Percentiles rank a stretch among this genome's conserved stretches.
Evolutionary conservation across 306 rosid species (phyloP).

Genomic region (Trichosanthes truncata): DNA sequence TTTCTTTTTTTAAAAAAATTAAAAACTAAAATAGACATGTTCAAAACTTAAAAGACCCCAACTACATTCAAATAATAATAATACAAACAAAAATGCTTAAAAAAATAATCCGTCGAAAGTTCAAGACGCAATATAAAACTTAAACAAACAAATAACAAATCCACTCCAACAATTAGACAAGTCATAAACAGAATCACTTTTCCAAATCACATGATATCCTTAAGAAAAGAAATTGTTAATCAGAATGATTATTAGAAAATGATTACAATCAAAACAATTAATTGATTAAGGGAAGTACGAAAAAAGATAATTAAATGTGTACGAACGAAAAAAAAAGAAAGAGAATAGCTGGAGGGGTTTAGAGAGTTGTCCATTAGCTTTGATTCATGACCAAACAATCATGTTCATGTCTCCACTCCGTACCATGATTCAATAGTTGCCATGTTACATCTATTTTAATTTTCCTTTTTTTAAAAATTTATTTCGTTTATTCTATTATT

Average conservation of each 20-base stretch:
- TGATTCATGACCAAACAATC: constrained; percentile 5
- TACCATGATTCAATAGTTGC: constrained; percentile 3
- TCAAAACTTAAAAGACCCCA: too few species aligned
- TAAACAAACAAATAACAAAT: neutral
- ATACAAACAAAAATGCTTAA: too few species aligned
- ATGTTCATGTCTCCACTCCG: neutral
- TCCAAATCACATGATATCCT: neutral
- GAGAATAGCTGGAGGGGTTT: neutral
- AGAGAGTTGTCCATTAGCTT: neutral
- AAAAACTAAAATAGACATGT: too few species aligned
- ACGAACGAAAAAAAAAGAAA: neutral
- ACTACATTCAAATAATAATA: too few species aligned
- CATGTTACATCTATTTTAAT: neutral
- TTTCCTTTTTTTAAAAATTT: neutral
- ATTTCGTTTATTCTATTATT: neutral
- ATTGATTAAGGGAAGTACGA: neutral
- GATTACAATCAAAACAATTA: neutral
- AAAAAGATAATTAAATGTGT: neutral
- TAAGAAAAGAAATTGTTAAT: neutral
- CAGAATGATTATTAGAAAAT: neutral
- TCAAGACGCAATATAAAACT: neutral
- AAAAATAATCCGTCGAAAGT: too few species aligned
- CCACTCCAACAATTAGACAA: neutral
- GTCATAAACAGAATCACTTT: neutral
- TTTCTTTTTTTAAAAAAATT: too few species aligned